These are phyloP conservation scores for Daldinia eschscholtzii DNA, from an alignment of 2,329 filamentous ascomycete species.

Conservation along the genomic window DNA sequence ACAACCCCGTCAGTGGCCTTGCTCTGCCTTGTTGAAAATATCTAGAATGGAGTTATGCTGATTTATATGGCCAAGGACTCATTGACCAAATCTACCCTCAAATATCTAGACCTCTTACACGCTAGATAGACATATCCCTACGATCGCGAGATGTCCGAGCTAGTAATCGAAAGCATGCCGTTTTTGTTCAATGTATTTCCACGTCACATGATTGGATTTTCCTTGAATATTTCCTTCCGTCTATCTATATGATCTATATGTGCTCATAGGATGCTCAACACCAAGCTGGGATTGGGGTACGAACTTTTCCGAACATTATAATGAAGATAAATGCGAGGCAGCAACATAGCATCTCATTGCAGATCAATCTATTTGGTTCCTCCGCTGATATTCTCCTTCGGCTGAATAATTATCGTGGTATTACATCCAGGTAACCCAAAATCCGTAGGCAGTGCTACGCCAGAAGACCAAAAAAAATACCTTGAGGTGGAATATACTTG, in stretches of 20 bases:
- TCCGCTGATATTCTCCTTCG: not conserved
- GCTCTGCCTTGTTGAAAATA: conserved; percentile 13
- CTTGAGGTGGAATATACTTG: not conserved
- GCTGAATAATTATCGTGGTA: not conserved
- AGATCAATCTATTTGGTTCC: not conserved
- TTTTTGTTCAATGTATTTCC: not conserved
- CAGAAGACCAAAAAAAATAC: not conserved
- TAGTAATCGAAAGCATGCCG: not conserved
- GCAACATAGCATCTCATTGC: not conserved
- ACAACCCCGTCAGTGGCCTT: conserved; percentile 1
- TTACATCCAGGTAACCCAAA: conserved; percentile 3
- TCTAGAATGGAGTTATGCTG: not conserved
- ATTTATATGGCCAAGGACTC: not conserved
- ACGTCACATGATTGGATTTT: conserved; percentile 15
- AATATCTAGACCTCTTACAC: conserved; percentile 5
- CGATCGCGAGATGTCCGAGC: not conserved
- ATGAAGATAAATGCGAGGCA: not conserved
- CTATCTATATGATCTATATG: conserved; percentile 1
- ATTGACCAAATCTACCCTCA: conserved; percentile 16
- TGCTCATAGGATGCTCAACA: not conserved
- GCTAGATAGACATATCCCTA: not conserved
- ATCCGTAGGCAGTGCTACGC: not conserved
- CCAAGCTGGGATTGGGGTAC: not conserved
- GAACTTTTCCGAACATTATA: not conserved
- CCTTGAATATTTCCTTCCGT: not conserved